Evolutionary conservation across 139 green algal genomes (phyloP).

Genomic region (Chloropicon primus): DNA sequence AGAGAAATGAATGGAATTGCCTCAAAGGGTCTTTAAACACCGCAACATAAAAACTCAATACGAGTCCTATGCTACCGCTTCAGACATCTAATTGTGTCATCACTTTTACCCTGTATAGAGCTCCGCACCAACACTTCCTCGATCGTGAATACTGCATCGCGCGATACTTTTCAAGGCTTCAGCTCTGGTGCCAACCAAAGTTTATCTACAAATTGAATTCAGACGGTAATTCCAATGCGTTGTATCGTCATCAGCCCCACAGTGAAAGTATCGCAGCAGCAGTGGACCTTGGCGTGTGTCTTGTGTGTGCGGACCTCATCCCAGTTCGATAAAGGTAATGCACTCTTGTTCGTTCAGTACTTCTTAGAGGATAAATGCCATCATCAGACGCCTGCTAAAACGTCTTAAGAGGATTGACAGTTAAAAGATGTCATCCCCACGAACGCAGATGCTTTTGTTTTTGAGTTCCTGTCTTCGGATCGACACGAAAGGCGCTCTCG

Average conservation of each 20-base stretch:
- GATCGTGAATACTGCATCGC: no score
- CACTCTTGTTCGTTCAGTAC: background rate
- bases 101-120: no score
- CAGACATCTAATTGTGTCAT: background rate
- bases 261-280: no score
- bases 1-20: background rate
- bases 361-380: background rate
- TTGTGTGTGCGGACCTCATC: no score
- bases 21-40: background rate
- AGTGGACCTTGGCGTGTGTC: no score
- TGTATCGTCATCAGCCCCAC: no score
- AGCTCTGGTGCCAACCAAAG: background rate
- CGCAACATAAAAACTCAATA: background rate
- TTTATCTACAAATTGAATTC: background rate
- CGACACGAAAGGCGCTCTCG: background rate
- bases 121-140: no score
- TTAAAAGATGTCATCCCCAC: background rate
- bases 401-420: background rate
- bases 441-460: background rate
- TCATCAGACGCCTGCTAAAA: background rate
- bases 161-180: background rate
- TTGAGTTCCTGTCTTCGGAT: no score
- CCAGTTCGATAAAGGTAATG: no score
- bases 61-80: background rate
- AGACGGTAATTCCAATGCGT: background rate